These are phyloP conservation scores for Magnaporthiopsis poae DNA, from an alignment of 2,329 filamentous ascomycete genomes.

Conservation along the genomic window DNA sequence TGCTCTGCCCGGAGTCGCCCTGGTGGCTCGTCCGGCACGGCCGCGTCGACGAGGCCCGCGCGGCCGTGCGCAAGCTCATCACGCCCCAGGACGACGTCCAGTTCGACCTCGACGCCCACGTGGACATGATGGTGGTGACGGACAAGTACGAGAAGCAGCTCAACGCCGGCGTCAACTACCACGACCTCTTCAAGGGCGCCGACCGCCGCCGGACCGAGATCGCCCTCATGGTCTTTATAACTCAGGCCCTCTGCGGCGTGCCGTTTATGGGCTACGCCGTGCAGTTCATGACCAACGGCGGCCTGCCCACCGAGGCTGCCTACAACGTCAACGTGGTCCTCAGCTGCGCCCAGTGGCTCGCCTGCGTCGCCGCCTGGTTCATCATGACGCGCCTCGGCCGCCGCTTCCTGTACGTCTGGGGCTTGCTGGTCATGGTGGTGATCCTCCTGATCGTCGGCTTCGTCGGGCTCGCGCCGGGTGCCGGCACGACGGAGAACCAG, in stretches of 20 bases:
- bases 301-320: slow-evolving; percentile 19
- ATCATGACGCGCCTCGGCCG: slow-evolving; percentile 9
- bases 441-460: slow-evolving; percentile 33
- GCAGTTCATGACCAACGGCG: slow-evolving; percentile 14
- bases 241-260: slow-evolving; percentile 18
- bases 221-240: slow-evolving; percentile 8
- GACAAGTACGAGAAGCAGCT: slow-evolving; percentile 23
- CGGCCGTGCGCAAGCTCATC: slow-evolving; percentile 35
- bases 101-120: slow-evolving; percentile 35
- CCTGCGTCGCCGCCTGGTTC: slow-evolving; percentile 9
- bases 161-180: slow-evolving; percentile 22
- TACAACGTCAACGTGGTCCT: slow-evolving; percentile 25
- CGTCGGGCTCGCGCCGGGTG: slow-evolving; percentile 25
- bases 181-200: slow-evolving; percentile 34
- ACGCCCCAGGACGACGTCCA: slow-evolving; percentile 10
- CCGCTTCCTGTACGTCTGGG: slow-evolving; percentile 16
- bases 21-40: slow-evolving; percentile 40
- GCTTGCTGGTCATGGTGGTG: slow-evolving; percentile 23
- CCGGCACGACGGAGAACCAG: slow-evolving; percentile 16
- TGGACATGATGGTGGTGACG: slow-evolving; percentile 45
- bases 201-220: slow-evolving; percentile 22
- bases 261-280: slow-evolving; percentile 18
- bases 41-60: slow-evolving; percentile 29
- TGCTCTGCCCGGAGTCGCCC: slow-evolving; percentile 40
- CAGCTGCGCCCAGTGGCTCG: slow-evolving; percentile 19